Evolutionary conservation across 202 grass and related monocot genomes (phyloP), one percentile per base, ranked within the genome.

Genomic region (Hordeum pubiflorum): DNA sequence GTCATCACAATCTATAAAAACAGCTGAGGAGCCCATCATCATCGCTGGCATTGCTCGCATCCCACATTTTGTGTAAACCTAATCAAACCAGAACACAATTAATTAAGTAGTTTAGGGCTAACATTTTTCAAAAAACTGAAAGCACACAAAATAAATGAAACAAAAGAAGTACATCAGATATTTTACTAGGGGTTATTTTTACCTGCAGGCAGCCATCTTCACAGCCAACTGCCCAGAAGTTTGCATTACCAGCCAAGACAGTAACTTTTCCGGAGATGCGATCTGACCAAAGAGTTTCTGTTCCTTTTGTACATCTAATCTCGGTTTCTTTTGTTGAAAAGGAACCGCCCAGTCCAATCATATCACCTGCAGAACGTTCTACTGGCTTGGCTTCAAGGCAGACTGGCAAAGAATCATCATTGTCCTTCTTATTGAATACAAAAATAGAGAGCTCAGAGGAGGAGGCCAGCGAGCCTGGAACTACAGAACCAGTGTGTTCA

Each of bases 121-220:
- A 46, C 31, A 24, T 0, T 15, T 31, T 48, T 41, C 10, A 69
- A 38, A 76, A 81, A 77, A 74, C 68, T 39, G 31, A 69, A 41
- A 38, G 11, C 23, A 72, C 3, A 4, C 4, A 34, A 10, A 10
- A 34, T 34, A 1, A 48, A 33, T 9, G 15, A 73, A 85, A 66
- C 38, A 57, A 15, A 81, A 74, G 69, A 4, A 54, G 48, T n/a
- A 68, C 48, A 40, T 18, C 18, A 38, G n/a, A 34, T 65, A 71
- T 75, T 86, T 27, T 0, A 22, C 58, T 48, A 23, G 71, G 14
- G 31, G 27, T 34, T 13, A 87, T 44, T 80, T 64, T 63, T 56
- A 99, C 96, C 92, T 96, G 96, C 69, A 99, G 67, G 81, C 85
- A 95, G 74, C 96, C 96, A 88, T 99, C 96, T 72, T 96, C 96